A percentile compares a stretch with the other conserved stretches of the same genome.
Evolutionary conservation across 1,139 yeast species (phyloP).

Genomic region (Scheffersomyces segobiensis): DNA sequence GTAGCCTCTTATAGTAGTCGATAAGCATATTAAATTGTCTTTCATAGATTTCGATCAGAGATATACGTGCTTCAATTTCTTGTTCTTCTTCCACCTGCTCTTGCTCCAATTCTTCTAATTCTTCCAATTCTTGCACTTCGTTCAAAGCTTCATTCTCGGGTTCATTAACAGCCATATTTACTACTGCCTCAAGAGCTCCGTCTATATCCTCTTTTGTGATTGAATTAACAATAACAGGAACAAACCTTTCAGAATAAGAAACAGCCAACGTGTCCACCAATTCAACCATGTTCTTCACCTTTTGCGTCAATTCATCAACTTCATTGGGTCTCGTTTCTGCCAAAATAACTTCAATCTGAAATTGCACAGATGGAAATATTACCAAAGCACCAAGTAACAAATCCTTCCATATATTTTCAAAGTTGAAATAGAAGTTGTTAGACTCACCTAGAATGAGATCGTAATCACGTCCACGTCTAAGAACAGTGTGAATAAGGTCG

Average conservation of each 20-base stretch:
- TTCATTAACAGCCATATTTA: no score
- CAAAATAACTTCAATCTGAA: constrained; percentile 13
- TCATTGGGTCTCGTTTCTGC: constrained; percentile 21
- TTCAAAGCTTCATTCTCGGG: no score
- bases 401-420: constrained; percentile 22
- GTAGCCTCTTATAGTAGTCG: constrained; percentile 10
- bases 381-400: constrained; percentile 19
- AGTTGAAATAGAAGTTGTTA: constrained; percentile 12
- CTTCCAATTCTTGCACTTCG: no score
- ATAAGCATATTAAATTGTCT: constrained; percentile 11
- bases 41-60: constrained; percentile 5
- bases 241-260: constrained; percentile 4
- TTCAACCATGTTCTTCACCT: constrained; percentile 6
- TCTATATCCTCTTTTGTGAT: background rate
- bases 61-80: background rate
- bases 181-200: background rate
- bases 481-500: constrained; percentile 17
- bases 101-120: background rate
- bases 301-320: constrained; percentile 15
- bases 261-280: constrained; percentile 4
- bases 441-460: constrained; percentile 18
- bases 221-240: constrained; percentile 2
- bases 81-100: background rate
- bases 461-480: constrained; percentile 25
- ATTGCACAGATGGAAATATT: constrained; percentile 20